Percentiles rank a stretch among this genome's conserved stretches.
phyloP scores from a whole-genome alignment of 2,329 filamentous ascomycete species.

The Emergomyces africanus region DNA sequence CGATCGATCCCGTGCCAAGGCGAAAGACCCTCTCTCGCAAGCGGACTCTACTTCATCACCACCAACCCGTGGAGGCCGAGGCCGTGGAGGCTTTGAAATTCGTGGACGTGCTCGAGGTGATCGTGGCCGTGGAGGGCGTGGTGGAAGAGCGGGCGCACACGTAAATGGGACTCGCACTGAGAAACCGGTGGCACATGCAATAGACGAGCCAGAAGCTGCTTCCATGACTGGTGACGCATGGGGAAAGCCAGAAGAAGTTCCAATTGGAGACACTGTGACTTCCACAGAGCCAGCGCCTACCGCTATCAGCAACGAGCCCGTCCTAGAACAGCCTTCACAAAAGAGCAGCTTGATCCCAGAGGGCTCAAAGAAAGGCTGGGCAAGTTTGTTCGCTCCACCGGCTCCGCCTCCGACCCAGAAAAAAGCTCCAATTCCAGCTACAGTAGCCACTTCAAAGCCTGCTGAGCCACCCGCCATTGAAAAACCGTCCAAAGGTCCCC shows the following conservation, averaged over 20 bases:
- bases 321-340: conserved; percentile 10
- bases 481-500: conserved; percentile 14
- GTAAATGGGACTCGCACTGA: conserved; percentile 31
- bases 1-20: conserved; percentile 34
- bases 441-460: conserved; percentile 15
- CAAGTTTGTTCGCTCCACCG: conserved; percentile 60
- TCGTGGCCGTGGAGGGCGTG: conserved; percentile 35
- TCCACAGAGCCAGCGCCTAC: conserved; percentile 14
- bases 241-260: conserved; percentile 11
- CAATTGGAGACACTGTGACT: conserved; percentile 14
- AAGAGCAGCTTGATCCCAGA: conserved; percentile 27
- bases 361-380: conserved; percentile 45
- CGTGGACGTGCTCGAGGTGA: conserved; percentile 36
- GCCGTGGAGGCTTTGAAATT: conserved; percentile 34
- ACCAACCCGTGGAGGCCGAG: conserved; percentile 30
- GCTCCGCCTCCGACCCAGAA: conserved; percentile 38
- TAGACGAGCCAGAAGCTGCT: conserved; percentile 1
- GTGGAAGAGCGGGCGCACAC: conserved; percentile 30
- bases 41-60: conserved; percentile 22
- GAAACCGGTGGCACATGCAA: conserved; percentile 15
- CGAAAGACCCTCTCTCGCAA: conserved; percentile 29
- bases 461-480: conserved; percentile 24
- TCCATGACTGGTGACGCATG: conserved; percentile 9
- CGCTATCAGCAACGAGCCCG: conserved; percentile 5
- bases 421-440: conserved; percentile 35